phyloP scores from a whole-genome alignment of 805 yeast species.

The Yarrowia sp. region DNA sequence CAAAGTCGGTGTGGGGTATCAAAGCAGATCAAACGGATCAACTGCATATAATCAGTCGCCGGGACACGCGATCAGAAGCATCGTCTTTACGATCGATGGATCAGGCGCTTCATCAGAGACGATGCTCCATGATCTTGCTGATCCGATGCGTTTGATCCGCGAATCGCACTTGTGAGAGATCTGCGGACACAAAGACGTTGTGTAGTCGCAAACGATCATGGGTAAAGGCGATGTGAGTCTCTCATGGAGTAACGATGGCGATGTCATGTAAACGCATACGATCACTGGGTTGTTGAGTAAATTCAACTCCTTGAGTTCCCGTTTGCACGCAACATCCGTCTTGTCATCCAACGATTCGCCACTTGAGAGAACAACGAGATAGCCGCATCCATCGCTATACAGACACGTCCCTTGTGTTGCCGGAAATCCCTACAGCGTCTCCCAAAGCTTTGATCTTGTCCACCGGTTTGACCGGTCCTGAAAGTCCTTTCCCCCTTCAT shows the following conservation, averaged over 20 bases:
- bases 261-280: no score
- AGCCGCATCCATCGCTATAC: background rate
- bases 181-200: no score
- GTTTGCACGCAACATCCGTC: background rate
- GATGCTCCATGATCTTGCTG: no score
- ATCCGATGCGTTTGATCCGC: background rate
- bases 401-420: background rate
- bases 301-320: background rate
- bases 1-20: conserved; percentile 4
- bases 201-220: no score
- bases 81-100: background rate
- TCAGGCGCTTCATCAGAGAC: background rate
- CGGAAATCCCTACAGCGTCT: background rate
- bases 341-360: conserved; percentile 6
- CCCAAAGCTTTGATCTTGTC: no score
- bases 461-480: background rate
- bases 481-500: background rate
- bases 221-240: no score
- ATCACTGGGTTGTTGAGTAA: no score
- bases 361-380: background rate
- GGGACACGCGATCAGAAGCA: background rate
- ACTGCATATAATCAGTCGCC: background rate
- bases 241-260: no score
- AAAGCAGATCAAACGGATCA: conserved; percentile 2
- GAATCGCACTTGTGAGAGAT: no score